Evolutionary conservation across 2,329 filamentous ascomycete species (phyloP).

Genomic region (Xylaria sp.): DNA sequence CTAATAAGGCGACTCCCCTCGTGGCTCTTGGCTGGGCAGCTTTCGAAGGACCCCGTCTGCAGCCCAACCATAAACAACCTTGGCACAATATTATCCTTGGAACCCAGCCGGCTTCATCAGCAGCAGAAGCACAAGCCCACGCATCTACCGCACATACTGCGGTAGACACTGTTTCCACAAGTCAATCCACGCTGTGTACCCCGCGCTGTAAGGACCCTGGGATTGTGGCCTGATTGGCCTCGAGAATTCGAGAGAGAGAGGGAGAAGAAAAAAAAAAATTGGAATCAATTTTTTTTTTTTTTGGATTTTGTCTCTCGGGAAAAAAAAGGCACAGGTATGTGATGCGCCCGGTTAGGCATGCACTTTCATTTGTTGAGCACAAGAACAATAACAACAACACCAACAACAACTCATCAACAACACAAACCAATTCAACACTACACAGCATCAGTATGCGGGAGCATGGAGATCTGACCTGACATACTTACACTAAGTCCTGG

Average conservation of each 20-base stretch:
- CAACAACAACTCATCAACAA: neutral
- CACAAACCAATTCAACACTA: neutral
- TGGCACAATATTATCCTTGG: slow-evolving; percentile 24
- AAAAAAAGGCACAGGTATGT: slow-evolving; percentile 22
- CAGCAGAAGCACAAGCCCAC: slow-evolving; percentile 10
- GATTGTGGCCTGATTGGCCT: slow-evolving; percentile 37
- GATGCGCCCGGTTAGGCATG: slow-evolving; percentile 13
- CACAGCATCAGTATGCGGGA: neutral
- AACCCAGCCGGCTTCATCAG: slow-evolving; percentile 14
- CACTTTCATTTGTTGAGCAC: slow-evolving; percentile 17
- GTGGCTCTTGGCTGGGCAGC: slow-evolving; percentile 47
- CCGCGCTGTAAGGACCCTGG: slow-evolving; percentile 51
- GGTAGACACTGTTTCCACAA: slow-evolving; percentile 9
- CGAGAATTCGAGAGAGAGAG: slow-evolving; percentile 27
- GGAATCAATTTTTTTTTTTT: slow-evolving; percentile 3
- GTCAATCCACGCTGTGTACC: slow-evolving; percentile 49
- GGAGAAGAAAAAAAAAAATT: slow-evolving; percentile 5
- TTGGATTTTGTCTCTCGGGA: neutral
- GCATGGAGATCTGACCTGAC: slow-evolving; percentile 7
- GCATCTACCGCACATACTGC: slow-evolving; percentile 11
- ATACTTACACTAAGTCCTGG: neutral
- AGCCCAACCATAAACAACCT: slow-evolving; percentile 46
- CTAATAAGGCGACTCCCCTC: slow-evolving; percentile 36
- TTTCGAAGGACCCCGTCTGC: slow-evolving; percentile 48
- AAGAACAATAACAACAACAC: neutral